Evolutionary conservation across 2,329 filamentous ascomycete genomes (phyloP).

Genomic region (Dryadomyces sulphureus): DNA sequence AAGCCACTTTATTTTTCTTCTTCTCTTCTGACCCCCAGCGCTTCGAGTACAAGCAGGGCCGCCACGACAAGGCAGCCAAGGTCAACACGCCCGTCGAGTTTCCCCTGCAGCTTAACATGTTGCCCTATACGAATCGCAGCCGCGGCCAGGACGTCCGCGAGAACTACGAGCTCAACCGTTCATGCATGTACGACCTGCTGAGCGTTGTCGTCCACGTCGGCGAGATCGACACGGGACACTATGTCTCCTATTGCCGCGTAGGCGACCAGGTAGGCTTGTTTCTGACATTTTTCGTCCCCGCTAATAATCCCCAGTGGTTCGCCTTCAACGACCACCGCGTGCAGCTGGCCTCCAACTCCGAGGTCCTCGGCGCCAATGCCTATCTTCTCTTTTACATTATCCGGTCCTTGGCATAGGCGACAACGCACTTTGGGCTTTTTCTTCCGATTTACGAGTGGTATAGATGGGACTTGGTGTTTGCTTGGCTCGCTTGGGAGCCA

Average conservation of each 20-base stretch:
- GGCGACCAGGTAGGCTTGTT: slow-evolving; percentile 45
- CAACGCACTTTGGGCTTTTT: neutral
- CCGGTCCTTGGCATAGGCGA: slow-evolving; percentile 35
- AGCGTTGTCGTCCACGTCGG: slow-evolving; percentile 89
- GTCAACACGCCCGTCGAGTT: slow-evolving; percentile 79
- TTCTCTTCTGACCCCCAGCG: slow-evolving; percentile 21
- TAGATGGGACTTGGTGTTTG: neutral
- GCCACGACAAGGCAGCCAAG: slow-evolving; percentile 63
- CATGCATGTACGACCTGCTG: slow-evolving; percentile 71
- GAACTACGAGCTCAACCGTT: slow-evolving; percentile 40
- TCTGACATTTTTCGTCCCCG: neutral
- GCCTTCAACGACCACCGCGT: slow-evolving; percentile 93
- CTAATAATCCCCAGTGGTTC: slow-evolving; percentile 55
- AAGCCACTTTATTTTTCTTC: slow-evolving; percentile 12
- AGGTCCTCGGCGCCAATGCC: slow-evolving; percentile 74
- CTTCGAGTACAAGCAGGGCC: slow-evolving; percentile 60
- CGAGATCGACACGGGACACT: slow-evolving; percentile 84
- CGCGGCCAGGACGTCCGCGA: slow-evolving; percentile 33
- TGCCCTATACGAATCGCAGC: slow-evolving; percentile 68
- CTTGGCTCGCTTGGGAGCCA: no score
- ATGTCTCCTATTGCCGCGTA: slow-evolving; percentile 76
- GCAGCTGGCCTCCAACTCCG: slow-evolving; percentile 64
- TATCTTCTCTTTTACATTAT: slow-evolving; percentile 84
- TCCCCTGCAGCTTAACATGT: slow-evolving; percentile 75
- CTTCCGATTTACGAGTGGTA: neutral